Evolutionary conservation across 2,329 filamentous ascomycete genomes (phyloP), one percentile per base, ranked within the genome.

Genomic region (Stromatinia cepivora): DNA sequence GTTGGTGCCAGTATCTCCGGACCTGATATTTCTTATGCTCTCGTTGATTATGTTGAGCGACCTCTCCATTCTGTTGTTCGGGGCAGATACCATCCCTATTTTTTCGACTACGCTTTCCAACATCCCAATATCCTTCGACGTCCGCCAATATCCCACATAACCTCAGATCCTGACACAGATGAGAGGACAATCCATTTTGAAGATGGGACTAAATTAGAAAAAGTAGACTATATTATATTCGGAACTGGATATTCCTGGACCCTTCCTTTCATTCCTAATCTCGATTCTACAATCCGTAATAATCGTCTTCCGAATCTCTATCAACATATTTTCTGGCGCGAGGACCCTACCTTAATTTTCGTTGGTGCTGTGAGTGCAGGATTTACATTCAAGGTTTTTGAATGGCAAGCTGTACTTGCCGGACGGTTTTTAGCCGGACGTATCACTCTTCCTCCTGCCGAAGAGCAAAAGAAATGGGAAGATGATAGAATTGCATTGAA

Each of bases 211-310:
- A 80, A 76, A 0, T 80, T 88, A 9, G 72, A 80, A 0, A 80
- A 84, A 25, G 84, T 91, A 20, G 88, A 91, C 76, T 76, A 85
- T 73, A 81, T 91, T 71, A 85, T 91, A 72, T 88, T 91, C 70
- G 88, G 87, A 31, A 91, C 89, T 0, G 89, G 89, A 0, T 90
- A 89, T 76, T 84, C 81, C 36, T 90, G 87, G 87, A 87, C 86
- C 0, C 76, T 90, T 0, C 88, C 87, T 0, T 90, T 90, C 75
- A 76, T 89, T 0, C 85, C 85, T 0, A 75, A 82, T 1, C 80
- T 89, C 0, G 77, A 81, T 3, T 62, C 57, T 1, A 76, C 71
- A 3, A 78, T 85, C 0, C 80, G 82, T 17, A 86, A 87, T 73
- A 87, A 88, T 73, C 82, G 86, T 1, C 81, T 88, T 0, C 84